phyloP scores from a whole-genome alignment of 106 monocot genomes.

The Xerophyta viscosa region DNA sequence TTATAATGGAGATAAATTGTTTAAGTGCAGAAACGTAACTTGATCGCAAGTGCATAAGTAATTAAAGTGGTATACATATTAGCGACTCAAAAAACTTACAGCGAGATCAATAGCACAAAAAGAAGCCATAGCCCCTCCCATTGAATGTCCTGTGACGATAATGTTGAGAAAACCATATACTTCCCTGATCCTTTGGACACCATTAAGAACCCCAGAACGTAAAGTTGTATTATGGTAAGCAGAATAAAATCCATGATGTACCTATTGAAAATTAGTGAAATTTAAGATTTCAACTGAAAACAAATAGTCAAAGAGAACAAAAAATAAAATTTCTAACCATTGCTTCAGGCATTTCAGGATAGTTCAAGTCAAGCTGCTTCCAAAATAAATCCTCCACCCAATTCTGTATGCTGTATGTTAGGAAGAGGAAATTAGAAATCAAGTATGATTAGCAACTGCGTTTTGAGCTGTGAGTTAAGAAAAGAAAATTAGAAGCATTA shows the following conservation, averaged over 20 bases:
- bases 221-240: conserved; percentile 91
- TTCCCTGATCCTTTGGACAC: conserved; percentile 40
- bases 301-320: neutral
- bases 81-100: conserved; percentile 29
- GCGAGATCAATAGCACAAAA: conserved; percentile 91
- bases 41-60: no score
- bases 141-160: conserved; percentile 86
- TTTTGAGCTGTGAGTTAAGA: no score
- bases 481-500: no score
- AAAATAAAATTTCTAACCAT: conserved; percentile 40
- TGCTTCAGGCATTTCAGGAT: conserved; percentile 68
- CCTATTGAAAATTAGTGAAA: conserved; percentile 24
- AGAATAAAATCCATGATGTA: conserved; percentile 89
- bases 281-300: neutral
- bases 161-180: conserved; percentile 57
- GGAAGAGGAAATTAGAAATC: no score
- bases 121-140: conserved; percentile 97
- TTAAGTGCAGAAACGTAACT: neutral
- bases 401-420: conserved; percentile 79
- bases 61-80: no score
- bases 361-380: conserved; percentile 91
- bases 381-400: conserved; percentile 95
- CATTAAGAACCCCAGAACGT: conserved; percentile 54
- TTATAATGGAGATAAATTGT: no score
- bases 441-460: no score